Evolutionary conservation across 192 early-diverging fungal species (phyloP).

Genomic region (Linnemannia elongata): DNA sequence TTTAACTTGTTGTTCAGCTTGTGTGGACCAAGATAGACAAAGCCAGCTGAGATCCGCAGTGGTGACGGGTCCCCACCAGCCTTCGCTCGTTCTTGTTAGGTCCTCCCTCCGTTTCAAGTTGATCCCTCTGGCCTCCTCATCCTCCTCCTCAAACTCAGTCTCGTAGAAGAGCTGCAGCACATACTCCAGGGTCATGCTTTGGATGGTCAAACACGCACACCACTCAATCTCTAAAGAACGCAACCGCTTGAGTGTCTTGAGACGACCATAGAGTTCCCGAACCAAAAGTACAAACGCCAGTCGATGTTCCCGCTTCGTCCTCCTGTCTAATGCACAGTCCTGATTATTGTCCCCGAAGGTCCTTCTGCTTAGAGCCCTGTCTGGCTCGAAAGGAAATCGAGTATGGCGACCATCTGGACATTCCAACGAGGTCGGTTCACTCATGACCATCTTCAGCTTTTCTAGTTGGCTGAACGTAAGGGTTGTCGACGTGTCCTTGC

Average conservation of each 20-base stretch:
- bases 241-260: background rate
- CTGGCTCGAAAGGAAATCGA: too few relatives aligned
- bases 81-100: background rate
- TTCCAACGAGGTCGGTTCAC: too few relatives aligned
- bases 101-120: background rate
- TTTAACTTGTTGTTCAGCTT: background rate
- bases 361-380: too few relatives aligned
- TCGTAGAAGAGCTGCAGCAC: background rate
- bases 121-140: background rate
- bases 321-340: too few relatives aligned
- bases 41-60: background rate
- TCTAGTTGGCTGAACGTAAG: background rate
- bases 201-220: background rate
- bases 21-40: background rate
- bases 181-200: background rate
- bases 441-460: too few relatives aligned
- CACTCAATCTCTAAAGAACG: background rate
- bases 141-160: slow-evolving; percentile 5
- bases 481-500: too few relatives aligned
- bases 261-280: slow-evolving; percentile 1
- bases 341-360: too few relatives aligned
- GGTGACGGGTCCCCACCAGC: background rate
- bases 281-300: background rate
- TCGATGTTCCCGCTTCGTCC: background rate
- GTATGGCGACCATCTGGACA: too few relatives aligned